Evolutionary conservation across 805 yeast genomes (phyloP).

Genomic region (Hanseniaspora taiwanica): DNA sequence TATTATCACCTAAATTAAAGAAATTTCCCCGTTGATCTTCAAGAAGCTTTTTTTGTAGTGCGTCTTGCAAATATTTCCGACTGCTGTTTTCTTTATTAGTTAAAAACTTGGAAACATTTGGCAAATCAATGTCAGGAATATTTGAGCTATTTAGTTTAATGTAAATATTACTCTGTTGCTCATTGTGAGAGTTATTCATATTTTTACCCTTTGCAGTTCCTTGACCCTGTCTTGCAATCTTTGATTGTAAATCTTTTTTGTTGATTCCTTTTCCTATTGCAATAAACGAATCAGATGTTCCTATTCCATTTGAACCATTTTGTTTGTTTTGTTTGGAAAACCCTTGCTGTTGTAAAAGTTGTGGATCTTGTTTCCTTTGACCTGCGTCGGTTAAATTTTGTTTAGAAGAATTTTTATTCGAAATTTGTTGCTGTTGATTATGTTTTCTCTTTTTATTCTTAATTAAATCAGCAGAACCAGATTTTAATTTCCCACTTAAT

Average conservation of each 20-base stretch:
- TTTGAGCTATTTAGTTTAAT: constrained; percentile 81
- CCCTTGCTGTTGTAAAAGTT: background rate
- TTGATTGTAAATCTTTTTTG: too few relatives aligned
- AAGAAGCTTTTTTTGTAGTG: constrained; percentile 55
- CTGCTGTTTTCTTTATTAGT: constrained; percentile 67
- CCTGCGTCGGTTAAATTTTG: background rate
- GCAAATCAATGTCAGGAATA: constrained; percentile 83
- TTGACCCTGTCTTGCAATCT: too few relatives aligned
- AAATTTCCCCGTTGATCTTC: constrained; percentile 52
- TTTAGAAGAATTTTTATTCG: background rate
- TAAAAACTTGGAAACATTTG: constrained; percentile 64
- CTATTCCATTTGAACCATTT: background rate
- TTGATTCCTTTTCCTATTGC: too few relatives aligned
- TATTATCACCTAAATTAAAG: constrained; percentile 78
- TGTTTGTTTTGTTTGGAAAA: constrained; percentile 1
- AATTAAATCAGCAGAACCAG: too few relatives aligned
- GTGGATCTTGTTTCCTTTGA: background rate
- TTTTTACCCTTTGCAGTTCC: too few relatives aligned
- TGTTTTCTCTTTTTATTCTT: background rate
- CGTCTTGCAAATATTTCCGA: constrained; percentile 73
- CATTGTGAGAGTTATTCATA: constrained; percentile 8
- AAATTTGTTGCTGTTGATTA: background rate
- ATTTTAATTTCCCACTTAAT: too few relatives aligned
- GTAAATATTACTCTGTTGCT: constrained; percentile 46
- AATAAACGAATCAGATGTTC: background rate